These are phyloP conservation scores for Alternaria sp. DNA, from an alignment of 2,329 filamentous ascomycete species.

Conservation along the genomic window DNA sequence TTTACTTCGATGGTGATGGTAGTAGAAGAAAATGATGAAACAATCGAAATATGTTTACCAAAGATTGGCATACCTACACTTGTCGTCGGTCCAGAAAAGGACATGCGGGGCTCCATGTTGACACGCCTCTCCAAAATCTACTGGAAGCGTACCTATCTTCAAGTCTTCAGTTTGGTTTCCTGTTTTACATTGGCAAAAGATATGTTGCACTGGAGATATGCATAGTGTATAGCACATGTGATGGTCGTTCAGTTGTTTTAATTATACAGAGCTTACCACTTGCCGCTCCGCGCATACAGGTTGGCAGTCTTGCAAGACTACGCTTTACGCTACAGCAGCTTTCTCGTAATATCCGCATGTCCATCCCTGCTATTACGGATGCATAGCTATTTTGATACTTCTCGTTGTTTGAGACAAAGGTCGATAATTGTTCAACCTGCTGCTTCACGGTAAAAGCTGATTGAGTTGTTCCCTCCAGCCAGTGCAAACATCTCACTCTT, in stretches of 20 bases:
- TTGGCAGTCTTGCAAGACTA: neutral
- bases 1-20: neutral
- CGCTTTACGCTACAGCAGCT: neutral
- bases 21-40: neutral
- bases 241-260: neutral
- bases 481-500: slow-evolving; percentile 54
- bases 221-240: neutral
- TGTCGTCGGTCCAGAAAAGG: neutral
- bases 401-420: neutral
- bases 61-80: neutral
- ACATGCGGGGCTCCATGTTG: neutral
- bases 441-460: slow-evolving; percentile 53
- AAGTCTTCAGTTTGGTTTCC: neutral
- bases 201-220: neutral
- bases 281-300: neutral
- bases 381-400: neutral
- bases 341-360: neutral
- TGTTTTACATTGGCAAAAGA: neutral
- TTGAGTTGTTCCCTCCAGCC: slow-evolving; percentile 48
- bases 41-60: neutral
- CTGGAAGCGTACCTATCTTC: neutral
- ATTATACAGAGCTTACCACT: neutral
- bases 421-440: slow-evolving; percentile 41
- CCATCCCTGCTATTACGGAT: neutral
- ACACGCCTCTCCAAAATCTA: neutral